These are phyloP conservation scores for Cardiospermum halicacabum DNA, from an alignment of 345 rosid genomes.

Conservation along the genomic window DNA sequence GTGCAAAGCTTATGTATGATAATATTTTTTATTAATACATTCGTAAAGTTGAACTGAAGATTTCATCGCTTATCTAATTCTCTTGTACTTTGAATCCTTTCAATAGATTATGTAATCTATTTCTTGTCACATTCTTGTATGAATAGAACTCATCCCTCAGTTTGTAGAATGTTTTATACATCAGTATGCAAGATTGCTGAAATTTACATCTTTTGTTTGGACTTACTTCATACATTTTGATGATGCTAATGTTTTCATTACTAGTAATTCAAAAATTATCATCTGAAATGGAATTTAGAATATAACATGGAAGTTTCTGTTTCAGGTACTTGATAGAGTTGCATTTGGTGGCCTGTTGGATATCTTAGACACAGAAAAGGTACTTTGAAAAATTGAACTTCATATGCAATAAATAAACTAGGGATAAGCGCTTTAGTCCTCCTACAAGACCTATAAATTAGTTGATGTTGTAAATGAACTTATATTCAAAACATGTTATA, in stretches of 20 bases:
- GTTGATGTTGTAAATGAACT: constrained; percentile 21
- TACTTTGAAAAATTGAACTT: neutral
- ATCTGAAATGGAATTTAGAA: neutral
- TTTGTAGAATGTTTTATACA: neutral
- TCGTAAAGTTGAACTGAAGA: constrained; percentile 5
- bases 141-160: neutral
- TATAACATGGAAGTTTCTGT: neutral
- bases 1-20: constrained; percentile 15
- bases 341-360: neutral
- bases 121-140: neutral
- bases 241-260: neutral
- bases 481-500: neutral
- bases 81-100: constrained; percentile 8
- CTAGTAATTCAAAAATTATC: neutral
- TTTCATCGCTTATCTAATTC: constrained; percentile 1
- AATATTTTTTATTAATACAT: constrained; percentile 1
- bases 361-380: neutral
- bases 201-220: neutral
- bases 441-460: neutral
- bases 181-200: neutral
- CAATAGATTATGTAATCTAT: neutral
- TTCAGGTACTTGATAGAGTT: neutral
- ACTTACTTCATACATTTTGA: neutral
- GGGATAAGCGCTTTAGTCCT: neutral
- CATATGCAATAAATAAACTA: constrained; percentile 13